These are phyloP conservation scores for Chalciporus piperatoides DNA, from an alignment of 1,284 basidiomycete species.

Conservation along the genomic window DNA sequence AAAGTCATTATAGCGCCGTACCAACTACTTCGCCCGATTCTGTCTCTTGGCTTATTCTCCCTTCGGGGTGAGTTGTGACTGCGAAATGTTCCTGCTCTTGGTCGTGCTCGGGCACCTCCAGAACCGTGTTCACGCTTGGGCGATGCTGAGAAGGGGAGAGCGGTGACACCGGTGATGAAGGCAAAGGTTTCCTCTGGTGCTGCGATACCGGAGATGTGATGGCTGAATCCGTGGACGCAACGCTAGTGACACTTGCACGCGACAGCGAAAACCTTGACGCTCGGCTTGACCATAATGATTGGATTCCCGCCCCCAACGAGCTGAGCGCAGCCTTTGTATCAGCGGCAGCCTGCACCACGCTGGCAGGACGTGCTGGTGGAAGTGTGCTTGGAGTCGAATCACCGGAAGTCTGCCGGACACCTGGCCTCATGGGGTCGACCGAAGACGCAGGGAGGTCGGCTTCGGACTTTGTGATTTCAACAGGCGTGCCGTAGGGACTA, in stretches of 20 bases:
- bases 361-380: constrained; percentile 30
- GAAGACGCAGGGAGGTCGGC: constrained; percentile 31
- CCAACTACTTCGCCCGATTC: constrained; percentile 22
- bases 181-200: constrained; percentile 2
- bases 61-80: constrained; percentile 3
- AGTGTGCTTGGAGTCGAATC: constrained; percentile 25
- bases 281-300: constrained; percentile 53
- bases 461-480: constrained; percentile 49
- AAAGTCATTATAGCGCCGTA: constrained; percentile 29
- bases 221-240: constrained; percentile 21
- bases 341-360: constrained; percentile 32
- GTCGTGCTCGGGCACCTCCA: constrained; percentile 24
- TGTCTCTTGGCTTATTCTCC: constrained; percentile 13
- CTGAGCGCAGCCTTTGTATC: constrained; percentile 38
- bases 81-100: constrained; percentile 14
- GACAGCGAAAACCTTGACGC: constrained; percentile 37
- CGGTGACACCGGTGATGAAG: constrained; percentile 11
- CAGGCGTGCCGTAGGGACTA: constrained; percentile 32
- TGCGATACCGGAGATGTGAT: constrained; percentile 14
- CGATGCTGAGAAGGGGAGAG: constrained; percentile 12
- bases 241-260: constrained; percentile 27
- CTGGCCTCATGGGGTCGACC: constrained; percentile 23
- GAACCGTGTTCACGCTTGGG: constrained; percentile 23
- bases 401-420: constrained; percentile 29
- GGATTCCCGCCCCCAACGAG: constrained; percentile 57